A percentile compares a stretch with the other conserved stretches of the same genome.
phyloP scores from a whole-genome alignment of 257 asterid genomes.

The Leptodermis oblonga region DNA sequence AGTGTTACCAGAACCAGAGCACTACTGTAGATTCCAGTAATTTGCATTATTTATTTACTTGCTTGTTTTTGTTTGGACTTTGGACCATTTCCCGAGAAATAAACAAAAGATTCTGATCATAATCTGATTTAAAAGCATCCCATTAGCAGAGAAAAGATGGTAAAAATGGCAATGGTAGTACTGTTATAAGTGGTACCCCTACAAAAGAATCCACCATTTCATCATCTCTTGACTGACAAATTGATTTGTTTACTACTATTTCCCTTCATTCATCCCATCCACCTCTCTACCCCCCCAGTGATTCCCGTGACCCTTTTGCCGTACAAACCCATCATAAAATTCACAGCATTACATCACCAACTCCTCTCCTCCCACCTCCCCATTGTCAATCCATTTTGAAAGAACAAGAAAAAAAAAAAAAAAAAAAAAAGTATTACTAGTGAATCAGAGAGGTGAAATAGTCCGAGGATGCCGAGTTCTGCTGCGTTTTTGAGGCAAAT shows the following conservation, averaged over 20 bases:
- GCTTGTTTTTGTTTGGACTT: background rate
- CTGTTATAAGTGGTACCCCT: too few relatives aligned
- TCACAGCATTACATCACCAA: slow-evolving; percentile 19
- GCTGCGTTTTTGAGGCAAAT: slow-evolving; percentile 70
- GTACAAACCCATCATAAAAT: slow-evolving; percentile 15
- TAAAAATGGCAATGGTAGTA: slow-evolving; percentile 18
- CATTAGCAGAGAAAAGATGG: slow-evolving; percentile 24
- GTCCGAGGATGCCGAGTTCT: slow-evolving; percentile 42
- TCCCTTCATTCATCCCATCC: slow-evolving; percentile 7
- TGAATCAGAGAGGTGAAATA: background rate
- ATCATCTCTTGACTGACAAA: slow-evolving; percentile 42
- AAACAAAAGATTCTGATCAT: slow-evolving; percentile 25
- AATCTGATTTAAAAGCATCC: slow-evolving; percentile 3
- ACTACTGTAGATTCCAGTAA: background rate
- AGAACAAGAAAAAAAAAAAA: background rate
- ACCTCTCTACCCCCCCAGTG: too few relatives aligned
- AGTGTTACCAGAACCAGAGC: background rate
- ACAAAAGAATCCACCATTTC: slow-evolving; percentile 29
- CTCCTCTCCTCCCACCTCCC: background rate
- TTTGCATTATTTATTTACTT: too few relatives aligned
- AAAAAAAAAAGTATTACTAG: background rate
- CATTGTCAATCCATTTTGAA: slow-evolving; percentile 13
- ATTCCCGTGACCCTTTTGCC: slow-evolving; percentile 50
- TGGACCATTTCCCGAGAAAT: slow-evolving; percentile 2
- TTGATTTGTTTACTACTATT: slow-evolving; percentile 26